phyloP scores from a whole-genome alignment of 352 stramenopile genomes.

The Phytophthora podocarpi region DNA sequence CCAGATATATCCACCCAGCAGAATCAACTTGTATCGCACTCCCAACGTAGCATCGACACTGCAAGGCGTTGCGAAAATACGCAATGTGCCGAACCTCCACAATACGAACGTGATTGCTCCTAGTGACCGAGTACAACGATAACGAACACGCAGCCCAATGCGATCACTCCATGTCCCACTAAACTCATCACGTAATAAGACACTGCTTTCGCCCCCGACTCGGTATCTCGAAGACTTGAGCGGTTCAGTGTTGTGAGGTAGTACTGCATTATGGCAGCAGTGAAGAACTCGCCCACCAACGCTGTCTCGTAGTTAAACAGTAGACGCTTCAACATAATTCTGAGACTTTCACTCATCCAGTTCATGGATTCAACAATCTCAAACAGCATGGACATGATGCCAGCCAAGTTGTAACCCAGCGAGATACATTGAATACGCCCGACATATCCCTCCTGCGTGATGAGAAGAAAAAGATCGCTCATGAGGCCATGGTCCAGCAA shows the following conservation, averaged over 20 bases:
- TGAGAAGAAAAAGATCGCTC: slow-evolving; percentile 33
- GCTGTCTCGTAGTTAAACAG: slow-evolving; percentile 11
- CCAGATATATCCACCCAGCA: slow-evolving; percentile 18
- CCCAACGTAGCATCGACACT: slow-evolving; percentile 22
- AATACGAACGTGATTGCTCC: slow-evolving; percentile 11
- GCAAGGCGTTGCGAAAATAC: slow-evolving; percentile 13
- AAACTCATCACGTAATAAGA: slow-evolving; percentile 32
- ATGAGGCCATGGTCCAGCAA: slow-evolving; percentile 24
- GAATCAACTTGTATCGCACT: slow-evolving; percentile 8
- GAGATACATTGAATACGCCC: slow-evolving; percentile 24
- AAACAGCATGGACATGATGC: slow-evolving; percentile 27
- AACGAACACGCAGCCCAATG: slow-evolving; percentile 13
- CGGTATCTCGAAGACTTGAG: slow-evolving; percentile 1
- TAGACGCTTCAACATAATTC: not conserved
- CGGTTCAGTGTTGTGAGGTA: slow-evolving; percentile 9
- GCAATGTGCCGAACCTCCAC: slow-evolving; percentile 10
- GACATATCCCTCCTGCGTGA: slow-evolving; percentile 16
- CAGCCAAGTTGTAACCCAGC: slow-evolving; percentile 26
- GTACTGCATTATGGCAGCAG: slow-evolving; percentile 4
- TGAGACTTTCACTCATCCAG: not conserved
- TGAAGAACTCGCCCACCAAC: not conserved
- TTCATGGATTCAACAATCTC: slow-evolving; percentile 23
- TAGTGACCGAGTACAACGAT: slow-evolving; percentile 18
- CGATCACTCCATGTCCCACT: slow-evolving; percentile 17
- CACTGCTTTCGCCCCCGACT: not conserved